A percentile compares a stretch with the other conserved stretches of the same genome.
Evolutionary conservation across 371 early-diverging fungal genomes (phyloP).

Genomic region (Parasitella parasitica): DNA sequence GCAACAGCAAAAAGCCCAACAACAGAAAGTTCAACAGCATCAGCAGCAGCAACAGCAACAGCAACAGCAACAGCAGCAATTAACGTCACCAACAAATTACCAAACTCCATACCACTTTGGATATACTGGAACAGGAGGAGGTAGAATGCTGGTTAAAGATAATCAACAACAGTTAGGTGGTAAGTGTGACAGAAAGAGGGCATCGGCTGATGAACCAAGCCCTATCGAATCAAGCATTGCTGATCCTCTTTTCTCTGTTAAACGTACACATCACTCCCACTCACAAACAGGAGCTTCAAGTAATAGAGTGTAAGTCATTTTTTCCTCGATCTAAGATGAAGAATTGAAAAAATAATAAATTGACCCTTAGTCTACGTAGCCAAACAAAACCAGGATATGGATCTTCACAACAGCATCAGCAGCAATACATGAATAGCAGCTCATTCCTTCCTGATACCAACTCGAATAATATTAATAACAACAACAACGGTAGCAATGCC

Average conservation of each 20-base stretch:
- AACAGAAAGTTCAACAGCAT: conserved; percentile 2
- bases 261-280: conserved; percentile 28
- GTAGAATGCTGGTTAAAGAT: conserved; percentile 40
- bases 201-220: conserved; percentile 19
- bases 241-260: conserved; percentile 33
- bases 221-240: conserved; percentile 31
- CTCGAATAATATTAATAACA: not conserved
- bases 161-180: conserved; percentile 28
- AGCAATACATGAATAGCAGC: conserved; percentile 5
- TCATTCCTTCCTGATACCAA: conserved; percentile 16
- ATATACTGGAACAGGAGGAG: conserved; percentile 34
- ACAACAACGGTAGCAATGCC: not conserved
- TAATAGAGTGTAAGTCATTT: conserved; percentile 33
- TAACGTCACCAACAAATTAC: conserved; percentile 5
- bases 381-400: conserved; percentile 29
- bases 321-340: not conserved
- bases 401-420: conserved; percentile 13
- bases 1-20: conserved; percentile 15
- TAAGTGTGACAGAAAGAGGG: conserved; percentile 36
- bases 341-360: not conserved
- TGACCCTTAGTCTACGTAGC: conserved; percentile 33
- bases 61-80: conserved; percentile 3
- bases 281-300: conserved; percentile 20
- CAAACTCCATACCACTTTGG: conserved; percentile 32
- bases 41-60: conserved; percentile 1